Percentiles rank a stretch among this genome's conserved stretches.
Evolutionary conservation across 345 rosid genomes (phyloP).

Genomic region (Pugionium cornutum): DNA sequence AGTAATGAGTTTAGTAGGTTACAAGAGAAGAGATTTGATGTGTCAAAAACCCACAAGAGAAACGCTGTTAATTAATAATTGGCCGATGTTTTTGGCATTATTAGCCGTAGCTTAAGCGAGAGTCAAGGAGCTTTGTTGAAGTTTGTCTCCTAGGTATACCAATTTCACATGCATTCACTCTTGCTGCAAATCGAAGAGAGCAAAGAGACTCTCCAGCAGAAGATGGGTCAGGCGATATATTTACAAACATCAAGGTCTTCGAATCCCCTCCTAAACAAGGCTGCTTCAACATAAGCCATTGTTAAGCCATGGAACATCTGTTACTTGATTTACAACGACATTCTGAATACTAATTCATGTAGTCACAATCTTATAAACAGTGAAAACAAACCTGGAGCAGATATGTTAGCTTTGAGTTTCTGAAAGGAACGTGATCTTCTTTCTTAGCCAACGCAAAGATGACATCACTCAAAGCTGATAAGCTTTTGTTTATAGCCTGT

Average conservation of each 20-base stretch:
- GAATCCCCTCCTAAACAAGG: constrained; percentile 92
- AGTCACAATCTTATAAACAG: neutral
- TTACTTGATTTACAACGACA: neutral
- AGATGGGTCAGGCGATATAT: constrained; percentile 73
- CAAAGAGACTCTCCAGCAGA: constrained; percentile 79
- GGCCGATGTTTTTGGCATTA: neutral
- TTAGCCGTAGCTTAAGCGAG: constrained; percentile 50
- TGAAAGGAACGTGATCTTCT: constrained; percentile 91
- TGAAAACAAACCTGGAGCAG: constrained; percentile 73
- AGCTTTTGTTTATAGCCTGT: constrained; percentile 94
- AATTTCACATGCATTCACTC: constrained; percentile 86
- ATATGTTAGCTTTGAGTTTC: constrained; percentile 89
- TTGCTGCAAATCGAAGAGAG: constrained; percentile 82
- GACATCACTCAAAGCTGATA: constrained; percentile 79
- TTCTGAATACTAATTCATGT: neutral
- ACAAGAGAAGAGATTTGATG: constrained; percentile 13
- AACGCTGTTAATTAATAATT: constrained; percentile 1
- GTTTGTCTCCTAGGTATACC: constrained; percentile 78
- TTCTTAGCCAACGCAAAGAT: constrained; percentile 91
- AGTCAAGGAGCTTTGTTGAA: constrained; percentile 44
- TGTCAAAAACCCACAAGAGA: constrained; percentile 7
- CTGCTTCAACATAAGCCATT: constrained; percentile 44
- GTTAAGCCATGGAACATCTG: neutral
- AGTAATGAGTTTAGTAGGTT: constrained; percentile 20
- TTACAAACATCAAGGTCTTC: constrained; percentile 61